Conservation (phyloP, 1,139 yeast species). For the Magnusiomyces tetraspermus region DNA sequence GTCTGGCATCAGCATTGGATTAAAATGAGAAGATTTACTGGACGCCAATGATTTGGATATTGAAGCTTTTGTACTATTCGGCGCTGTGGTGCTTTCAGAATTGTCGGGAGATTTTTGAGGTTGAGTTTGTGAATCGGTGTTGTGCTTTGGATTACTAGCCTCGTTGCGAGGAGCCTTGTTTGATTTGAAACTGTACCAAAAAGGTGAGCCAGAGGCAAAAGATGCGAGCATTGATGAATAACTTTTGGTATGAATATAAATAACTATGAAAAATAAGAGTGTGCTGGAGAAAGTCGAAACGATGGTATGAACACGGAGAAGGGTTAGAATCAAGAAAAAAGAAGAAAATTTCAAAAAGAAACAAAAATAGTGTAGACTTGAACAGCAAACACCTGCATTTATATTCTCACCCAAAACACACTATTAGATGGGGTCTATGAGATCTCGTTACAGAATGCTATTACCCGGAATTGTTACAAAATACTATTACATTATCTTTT, state of each 20-base stretch:
- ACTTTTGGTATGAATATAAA: not conserved
- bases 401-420: not conserved
- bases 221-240: not conserved
- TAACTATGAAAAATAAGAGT: not conserved
- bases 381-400: not conserved
- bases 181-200: not conserved
- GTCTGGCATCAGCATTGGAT: not conserved
- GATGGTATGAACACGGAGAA: not conserved
- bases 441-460: not conserved
- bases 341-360: not conserved
- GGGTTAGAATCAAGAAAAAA: not conserved
- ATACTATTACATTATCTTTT: too few species aligned
- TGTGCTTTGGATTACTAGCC: not conserved
- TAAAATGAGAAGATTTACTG: not conserved
- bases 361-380: not conserved
- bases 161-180: not conserved
- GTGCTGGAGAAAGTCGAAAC: not conserved
- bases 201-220: constrained; percentile 1
- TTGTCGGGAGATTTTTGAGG: not conserved
- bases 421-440: not conserved
- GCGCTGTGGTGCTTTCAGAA: not conserved
- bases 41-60: not conserved
- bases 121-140: not conserved
- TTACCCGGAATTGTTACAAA: too few species aligned
- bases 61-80: not conserved